These are phyloP conservation scores for Collybiopsis confluens DNA, from an alignment of 768 basidiomycete genomes.

Conservation along the genomic window DNA sequence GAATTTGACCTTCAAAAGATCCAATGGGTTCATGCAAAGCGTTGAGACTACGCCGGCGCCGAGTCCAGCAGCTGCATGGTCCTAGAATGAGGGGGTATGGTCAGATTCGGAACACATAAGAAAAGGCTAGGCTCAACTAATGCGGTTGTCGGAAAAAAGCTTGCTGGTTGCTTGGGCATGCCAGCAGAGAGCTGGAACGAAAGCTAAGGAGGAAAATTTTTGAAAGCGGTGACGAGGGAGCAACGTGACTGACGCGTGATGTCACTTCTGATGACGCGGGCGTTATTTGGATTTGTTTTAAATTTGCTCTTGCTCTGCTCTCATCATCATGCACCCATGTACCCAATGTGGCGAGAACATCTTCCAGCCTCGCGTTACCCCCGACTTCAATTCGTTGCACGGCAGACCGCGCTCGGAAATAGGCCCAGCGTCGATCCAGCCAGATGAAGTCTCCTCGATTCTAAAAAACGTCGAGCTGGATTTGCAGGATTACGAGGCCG, in stretches of 20 bases:
- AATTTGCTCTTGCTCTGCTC: too few species aligned
- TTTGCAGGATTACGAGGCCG: neutral
- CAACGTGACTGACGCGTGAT: neutral
- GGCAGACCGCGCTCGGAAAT: too few species aligned
- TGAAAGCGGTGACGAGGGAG: neutral
- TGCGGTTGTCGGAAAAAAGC: slow-evolving; percentile 49
- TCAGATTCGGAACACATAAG: neutral
- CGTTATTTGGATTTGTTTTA: too few species aligned
- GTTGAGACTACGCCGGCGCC: slow-evolving; percentile 91
- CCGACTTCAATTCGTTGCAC: too few species aligned
- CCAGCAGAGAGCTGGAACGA: slow-evolving; percentile 23
- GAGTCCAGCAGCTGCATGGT: slow-evolving; percentile 93
- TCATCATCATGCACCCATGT: too few species aligned
- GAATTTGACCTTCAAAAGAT: slow-evolving; percentile 90
- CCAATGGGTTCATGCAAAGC: slow-evolving; percentile 95
- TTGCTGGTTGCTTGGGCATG: slow-evolving; percentile 40
- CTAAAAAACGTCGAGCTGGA: neutral
- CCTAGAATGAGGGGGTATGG: slow-evolving; percentile 40
- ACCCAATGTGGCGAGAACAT: too few species aligned
- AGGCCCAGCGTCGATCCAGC: too few species aligned
- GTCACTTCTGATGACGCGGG: too few species aligned
- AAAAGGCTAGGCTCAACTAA: slow-evolving; percentile 31
- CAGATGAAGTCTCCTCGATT: too few species aligned
- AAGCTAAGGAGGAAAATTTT: neutral
- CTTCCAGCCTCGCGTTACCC: too few species aligned